These are phyloP conservation scores for Erodium moschatum DNA, from an alignment of 441 rosid species.

Conservation along the genomic window DNA sequence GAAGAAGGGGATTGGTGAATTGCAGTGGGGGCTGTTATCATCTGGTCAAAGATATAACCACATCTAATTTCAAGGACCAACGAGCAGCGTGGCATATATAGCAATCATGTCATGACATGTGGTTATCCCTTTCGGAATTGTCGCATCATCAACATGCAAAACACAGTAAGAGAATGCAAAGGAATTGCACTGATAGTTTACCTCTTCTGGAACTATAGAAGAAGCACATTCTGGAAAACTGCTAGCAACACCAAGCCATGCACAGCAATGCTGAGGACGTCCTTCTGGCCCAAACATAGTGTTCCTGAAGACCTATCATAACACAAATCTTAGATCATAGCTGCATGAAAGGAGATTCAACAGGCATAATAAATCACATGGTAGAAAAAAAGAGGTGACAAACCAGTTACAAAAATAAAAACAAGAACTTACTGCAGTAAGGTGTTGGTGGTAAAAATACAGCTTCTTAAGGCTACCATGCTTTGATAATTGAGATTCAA, in stretches of 20 bases:
- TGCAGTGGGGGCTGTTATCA: neutral
- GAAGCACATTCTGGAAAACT: conserved; percentile 99
- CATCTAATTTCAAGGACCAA: conserved; percentile 3
- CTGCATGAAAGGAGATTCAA: conserved; percentile 19
- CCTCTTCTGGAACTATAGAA: conserved; percentile 94
- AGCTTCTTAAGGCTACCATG: conserved; percentile 91
- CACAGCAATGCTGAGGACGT: conserved; percentile 99
- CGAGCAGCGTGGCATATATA: neutral
- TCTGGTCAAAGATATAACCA: neutral
- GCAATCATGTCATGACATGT: conserved; percentile 3
- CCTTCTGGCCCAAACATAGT: conserved; percentile 99
- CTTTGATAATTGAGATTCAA: conserved; percentile 84
- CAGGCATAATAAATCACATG: neutral
- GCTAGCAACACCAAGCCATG: conserved; percentile 99
- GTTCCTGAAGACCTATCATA: conserved; percentile 81
- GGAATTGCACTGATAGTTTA: conserved; percentile 24
- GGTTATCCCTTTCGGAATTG: neutral
- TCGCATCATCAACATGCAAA: conserved; percentile 11
- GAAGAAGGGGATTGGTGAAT: conserved; percentile 4
- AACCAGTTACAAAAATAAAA: conserved; percentile 7
- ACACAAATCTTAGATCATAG: conserved; percentile 22
- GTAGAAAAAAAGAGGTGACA: neutral
- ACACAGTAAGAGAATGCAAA: conserved; percentile 1
- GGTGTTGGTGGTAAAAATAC: conserved; percentile 92
- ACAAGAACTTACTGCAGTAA: conserved; percentile 63